Conservation (phyloP, 768 basidiomycete species). For the Cystofilobasidium ferigula region DNA sequence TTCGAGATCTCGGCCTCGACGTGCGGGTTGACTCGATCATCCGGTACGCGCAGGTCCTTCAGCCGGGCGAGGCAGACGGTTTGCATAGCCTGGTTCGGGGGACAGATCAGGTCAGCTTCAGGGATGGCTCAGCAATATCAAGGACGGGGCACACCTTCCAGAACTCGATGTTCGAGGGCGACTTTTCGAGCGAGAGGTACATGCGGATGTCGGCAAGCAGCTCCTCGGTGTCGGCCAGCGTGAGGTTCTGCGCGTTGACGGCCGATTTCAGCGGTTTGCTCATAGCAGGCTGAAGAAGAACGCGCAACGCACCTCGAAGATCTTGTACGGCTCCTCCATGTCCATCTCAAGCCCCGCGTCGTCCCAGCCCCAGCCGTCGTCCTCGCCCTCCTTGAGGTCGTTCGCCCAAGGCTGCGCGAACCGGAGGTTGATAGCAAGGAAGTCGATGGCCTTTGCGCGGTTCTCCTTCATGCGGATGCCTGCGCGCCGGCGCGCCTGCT, state of each 20-base stretch:
- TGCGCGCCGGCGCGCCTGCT: constrained; percentile 81
- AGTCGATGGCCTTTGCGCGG: constrained; percentile 96
- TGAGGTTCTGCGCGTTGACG: constrained; percentile 53
- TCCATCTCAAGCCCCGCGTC: constrained; percentile 92
- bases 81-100: constrained; percentile 73
- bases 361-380: constrained; percentile 49
- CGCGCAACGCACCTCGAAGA: constrained; percentile 64
- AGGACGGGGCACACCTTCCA: constrained; percentile 79
- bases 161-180: constrained; percentile 80
- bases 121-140: too few relatives aligned
- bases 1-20: constrained; percentile 76
- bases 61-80: constrained; percentile 85
- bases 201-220: constrained; percentile 87
- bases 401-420: constrained; percentile 53
- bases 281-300: constrained; percentile 20
- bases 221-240: constrained; percentile 77
- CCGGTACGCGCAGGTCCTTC: constrained; percentile 54
- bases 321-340: constrained; percentile 94
- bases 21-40: constrained; percentile 39
- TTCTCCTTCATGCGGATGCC: constrained; percentile 92
- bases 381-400: constrained; percentile 25
- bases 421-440: constrained; percentile 85
- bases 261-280: constrained; percentile 5
- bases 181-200: constrained; percentile 75
- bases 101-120: constrained; percentile 3